These are phyloP conservation scores for Grammothele lineata DNA, from an alignment of 768 basidiomycete genomes.

Conservation along the genomic window DNA sequence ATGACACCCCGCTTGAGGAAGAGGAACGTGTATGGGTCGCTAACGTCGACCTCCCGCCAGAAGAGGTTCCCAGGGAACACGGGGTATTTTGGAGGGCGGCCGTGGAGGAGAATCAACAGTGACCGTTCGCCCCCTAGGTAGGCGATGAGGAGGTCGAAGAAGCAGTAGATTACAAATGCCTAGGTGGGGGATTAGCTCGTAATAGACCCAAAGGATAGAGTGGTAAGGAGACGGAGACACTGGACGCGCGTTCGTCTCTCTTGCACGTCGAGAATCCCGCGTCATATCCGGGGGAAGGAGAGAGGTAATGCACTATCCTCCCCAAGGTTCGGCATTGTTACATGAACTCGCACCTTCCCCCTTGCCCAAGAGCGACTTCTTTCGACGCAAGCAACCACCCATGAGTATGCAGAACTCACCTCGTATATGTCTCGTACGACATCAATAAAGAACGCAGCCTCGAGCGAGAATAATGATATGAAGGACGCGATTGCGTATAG, in stretches of 20 bases:
- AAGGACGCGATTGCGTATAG: constrained; percentile 88
- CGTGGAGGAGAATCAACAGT: constrained; percentile 87
- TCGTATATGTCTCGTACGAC: constrained; percentile 94
- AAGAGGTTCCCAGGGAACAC: constrained; percentile 86
- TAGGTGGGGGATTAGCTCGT: no score
- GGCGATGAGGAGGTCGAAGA: constrained; percentile 76
- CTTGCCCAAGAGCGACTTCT: no score
- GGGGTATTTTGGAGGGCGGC: constrained; percentile 82
- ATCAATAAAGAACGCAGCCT: constrained; percentile 96
- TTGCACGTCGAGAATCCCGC: no score
- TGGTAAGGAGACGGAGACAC: neutral
- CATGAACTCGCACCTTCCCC: no score
- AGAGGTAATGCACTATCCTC: no score
- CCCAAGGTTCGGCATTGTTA: no score
- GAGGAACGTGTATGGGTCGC: constrained; percentile 92
- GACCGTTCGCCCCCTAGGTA: constrained; percentile 93
- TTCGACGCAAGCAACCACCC: no score
- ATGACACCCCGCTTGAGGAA: constrained; percentile 94
- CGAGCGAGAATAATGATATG: constrained; percentile 89
- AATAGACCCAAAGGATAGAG: no score
- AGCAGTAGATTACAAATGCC: constrained; percentile 95
- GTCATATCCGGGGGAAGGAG: no score
- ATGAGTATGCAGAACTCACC: constrained; percentile 39
- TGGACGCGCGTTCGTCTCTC: no score
- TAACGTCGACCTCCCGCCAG: constrained; percentile 82